A percentile compares a stretch with the other conserved stretches of the same genome.
phyloP scores from a whole-genome alignment of 192 early-diverging fungal species.

The Spizellomyces punctatus region DNA sequence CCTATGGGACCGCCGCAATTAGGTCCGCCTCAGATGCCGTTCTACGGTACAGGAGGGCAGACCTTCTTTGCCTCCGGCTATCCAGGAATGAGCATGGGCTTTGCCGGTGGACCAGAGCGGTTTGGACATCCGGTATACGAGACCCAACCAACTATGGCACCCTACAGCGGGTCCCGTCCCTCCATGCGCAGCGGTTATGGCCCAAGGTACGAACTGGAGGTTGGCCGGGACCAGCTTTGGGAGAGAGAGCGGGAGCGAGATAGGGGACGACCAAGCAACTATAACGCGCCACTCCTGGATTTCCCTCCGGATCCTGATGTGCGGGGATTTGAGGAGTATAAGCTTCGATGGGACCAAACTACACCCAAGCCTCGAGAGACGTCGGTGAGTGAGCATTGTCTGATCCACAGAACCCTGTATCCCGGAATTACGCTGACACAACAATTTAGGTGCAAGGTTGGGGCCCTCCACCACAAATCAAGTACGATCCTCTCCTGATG shows the following conservation, averaged over 20 bases:
- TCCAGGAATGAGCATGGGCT: too few species aligned
- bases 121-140: too few species aligned
- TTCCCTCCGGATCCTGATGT: conserved; percentile 28
- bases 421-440: not conserved
- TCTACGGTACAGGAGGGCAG: not conserved
- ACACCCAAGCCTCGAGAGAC: not conserved
- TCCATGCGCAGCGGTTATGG: not conserved
- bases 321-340: conserved; percentile 30
- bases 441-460: conserved; percentile 7
- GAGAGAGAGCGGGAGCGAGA: too few species aligned
- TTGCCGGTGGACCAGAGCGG: too few species aligned
- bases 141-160: too few species aligned
- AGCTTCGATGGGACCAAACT: conserved; percentile 19
- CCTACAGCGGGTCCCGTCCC: not conserved
- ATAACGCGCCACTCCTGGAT: not conserved
- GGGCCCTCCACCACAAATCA: conserved; percentile 18
- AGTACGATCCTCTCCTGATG: conserved; percentile 24
- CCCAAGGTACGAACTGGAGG: not conserved
- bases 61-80: too few species aligned
- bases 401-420: not conserved
- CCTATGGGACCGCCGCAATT: not conserved
- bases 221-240: too few species aligned
- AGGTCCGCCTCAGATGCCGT: not conserved
- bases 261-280: not conserved
- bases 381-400: not conserved